Conservation (phyloP, 106 monocot species). For the Dendrobium officinale region DNA sequence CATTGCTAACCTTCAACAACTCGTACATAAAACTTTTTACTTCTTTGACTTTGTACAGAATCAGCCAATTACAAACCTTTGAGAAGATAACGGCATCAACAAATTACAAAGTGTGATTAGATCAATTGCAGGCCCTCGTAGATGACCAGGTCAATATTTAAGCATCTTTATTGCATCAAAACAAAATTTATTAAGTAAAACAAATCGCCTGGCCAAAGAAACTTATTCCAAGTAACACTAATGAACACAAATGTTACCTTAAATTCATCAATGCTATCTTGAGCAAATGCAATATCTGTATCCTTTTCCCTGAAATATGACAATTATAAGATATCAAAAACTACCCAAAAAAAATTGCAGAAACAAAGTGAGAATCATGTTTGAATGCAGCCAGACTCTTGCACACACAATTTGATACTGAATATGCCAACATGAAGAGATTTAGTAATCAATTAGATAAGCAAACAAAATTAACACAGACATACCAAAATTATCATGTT, state of each 20-base stretch:
- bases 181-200: background rate
- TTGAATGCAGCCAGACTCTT: background rate
- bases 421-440: background rate
- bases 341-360: background rate
- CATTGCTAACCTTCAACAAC: background rate
- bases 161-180: background rate
- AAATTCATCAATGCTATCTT: conserved; percentile 97
- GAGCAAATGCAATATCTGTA: conserved; percentile 97
- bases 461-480: background rate
- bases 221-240: background rate
- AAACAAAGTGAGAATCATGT: background rate
- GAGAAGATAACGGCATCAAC: background rate
- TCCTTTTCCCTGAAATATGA: conserved; percentile 80
- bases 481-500: background rate
- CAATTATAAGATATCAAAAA: background rate
- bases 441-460: background rate
- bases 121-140: background rate
- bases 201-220: background rate
- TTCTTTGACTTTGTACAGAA: background rate
- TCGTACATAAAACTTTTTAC: background rate
- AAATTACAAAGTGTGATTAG: background rate
- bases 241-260: conserved; percentile 48
- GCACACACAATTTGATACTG: background rate
- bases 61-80: too few species aligned
- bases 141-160: background rate